A percentile compares a stretch with the other conserved stretches of the same genome.
These are phyloP conservation scores for Sabuloglossum arenarium DNA, from an alignment of 495 filamentous ascomycete species.

Conservation along the genomic window DNA sequence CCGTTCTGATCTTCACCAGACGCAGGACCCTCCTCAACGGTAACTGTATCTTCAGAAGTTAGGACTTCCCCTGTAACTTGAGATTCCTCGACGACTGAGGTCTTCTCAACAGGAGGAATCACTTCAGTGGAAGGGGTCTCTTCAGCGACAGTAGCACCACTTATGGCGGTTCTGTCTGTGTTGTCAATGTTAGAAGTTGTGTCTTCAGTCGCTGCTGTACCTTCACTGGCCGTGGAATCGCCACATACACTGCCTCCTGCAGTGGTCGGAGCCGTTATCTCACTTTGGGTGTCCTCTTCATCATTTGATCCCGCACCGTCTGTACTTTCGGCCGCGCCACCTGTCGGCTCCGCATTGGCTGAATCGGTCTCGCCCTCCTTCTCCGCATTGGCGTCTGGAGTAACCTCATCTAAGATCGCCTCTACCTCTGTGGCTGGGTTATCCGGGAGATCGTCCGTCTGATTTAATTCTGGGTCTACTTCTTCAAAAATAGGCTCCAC, in stretches of 20 bases:
- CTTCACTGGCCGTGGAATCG: slow-evolving; percentile 1
- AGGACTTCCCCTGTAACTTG: neutral
- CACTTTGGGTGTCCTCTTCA: neutral
- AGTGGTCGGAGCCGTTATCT: neutral
- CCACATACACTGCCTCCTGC: neutral
- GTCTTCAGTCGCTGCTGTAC: neutral
- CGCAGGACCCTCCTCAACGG: neutral
- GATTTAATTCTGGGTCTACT: neutral
- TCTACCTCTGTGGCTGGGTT: neutral
- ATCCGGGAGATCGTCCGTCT: neutral
- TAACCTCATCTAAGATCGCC: neutral
- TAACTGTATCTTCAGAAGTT: neutral
- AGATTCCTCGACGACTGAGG: neutral
- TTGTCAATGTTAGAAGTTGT: neutral
- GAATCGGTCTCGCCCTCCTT: neutral
- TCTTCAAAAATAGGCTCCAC: neutral
- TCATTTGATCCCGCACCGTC: neutral
- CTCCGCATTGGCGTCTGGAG: neutral
- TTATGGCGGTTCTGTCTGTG: neutral
- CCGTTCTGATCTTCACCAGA: neutral
- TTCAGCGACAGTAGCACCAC: neutral
- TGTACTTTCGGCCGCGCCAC: neutral
- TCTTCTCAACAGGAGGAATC: neutral
- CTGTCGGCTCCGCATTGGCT: neutral
- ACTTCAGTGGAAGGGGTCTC: neutral